Percentiles rank a stretch among this genome's conserved stretches.
phyloP scores from a whole-genome alignment of 1,284 basidiomycete genomes.

The Leucoagaricus sp. region DNA sequence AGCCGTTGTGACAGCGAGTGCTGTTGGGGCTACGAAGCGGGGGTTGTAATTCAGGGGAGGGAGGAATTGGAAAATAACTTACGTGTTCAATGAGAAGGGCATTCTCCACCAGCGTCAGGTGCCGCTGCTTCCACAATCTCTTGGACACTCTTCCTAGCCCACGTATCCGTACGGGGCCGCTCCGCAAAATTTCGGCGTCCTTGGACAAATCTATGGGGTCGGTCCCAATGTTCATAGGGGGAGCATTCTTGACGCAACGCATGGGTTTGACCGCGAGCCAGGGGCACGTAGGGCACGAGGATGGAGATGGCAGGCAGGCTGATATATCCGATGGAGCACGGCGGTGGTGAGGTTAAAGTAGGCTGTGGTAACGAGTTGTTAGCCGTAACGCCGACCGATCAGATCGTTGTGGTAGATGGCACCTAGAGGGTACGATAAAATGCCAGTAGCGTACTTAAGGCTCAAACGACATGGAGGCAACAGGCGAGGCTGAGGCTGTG shows the following conservation, averaged over 20 bases:
- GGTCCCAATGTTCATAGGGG: slow-evolving; percentile 11
- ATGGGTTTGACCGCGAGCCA: slow-evolving; percentile 9
- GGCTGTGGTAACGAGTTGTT: background rate
- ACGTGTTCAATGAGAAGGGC: slow-evolving; percentile 15
- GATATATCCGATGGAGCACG: slow-evolving; percentile 15
- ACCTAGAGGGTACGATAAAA: slow-evolving; percentile 6
- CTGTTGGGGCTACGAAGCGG: background rate
- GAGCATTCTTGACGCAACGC: slow-evolving; percentile 15
- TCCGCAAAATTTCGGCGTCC: slow-evolving; percentile 10
- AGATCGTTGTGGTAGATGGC: slow-evolving; percentile 15
- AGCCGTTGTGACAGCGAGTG: slow-evolving; percentile 9
- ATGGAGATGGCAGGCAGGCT: slow-evolving; percentile 7
- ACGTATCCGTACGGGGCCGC: slow-evolving; percentile 1
- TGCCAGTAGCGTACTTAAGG: background rate
- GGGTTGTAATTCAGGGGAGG: background rate
- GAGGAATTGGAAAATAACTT: background rate
- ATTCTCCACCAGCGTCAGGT: slow-evolving; percentile 14
- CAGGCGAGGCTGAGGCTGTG: slow-evolving; percentile 14
- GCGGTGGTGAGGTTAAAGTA: slow-evolving; percentile 15
- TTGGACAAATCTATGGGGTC: slow-evolving; percentile 14
- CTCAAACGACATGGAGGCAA: slow-evolving; percentile 11
- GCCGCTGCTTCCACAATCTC: slow-evolving; percentile 14
- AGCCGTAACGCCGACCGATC: slow-evolving; percentile 12
- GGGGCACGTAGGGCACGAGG: slow-evolving; percentile 13
- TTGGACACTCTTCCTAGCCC: slow-evolving; percentile 9